Percentiles rank a stretch among this genome's conserved stretches.
Conservation (phyloP, 2,329 filamentous ascomycete species). For the Talaromyces islandicus region DNA sequence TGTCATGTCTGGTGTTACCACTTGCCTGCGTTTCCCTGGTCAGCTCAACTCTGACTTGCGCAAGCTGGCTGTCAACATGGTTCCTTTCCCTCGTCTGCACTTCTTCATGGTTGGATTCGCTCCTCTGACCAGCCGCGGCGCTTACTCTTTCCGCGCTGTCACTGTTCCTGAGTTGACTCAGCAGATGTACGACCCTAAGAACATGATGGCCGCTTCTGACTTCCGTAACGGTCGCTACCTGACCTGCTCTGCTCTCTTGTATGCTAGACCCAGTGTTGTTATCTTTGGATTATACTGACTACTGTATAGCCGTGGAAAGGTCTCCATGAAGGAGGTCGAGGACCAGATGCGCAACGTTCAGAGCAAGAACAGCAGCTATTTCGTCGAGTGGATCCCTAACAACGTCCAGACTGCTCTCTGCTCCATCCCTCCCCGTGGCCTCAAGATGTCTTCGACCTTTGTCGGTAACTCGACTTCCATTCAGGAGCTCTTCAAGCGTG, state of each 20-base stretch:
- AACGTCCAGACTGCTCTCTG: slow-evolving; percentile 99
- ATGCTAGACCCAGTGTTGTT: slow-evolving; percentile 30
- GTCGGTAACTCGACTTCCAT: slow-evolving; percentile 99
- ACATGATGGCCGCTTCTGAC: slow-evolving; percentile 99
- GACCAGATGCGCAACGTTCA: slow-evolving; percentile 99
- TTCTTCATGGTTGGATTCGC: slow-evolving; percentile 99
- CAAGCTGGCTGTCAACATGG: slow-evolving; percentile 99
- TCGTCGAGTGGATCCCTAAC: slow-evolving; percentile 99
- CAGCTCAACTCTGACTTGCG: slow-evolving; percentile 99
- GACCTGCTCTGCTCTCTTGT: slow-evolving; percentile 97
- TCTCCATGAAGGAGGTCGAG: slow-evolving; percentile 99
- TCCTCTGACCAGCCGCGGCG: slow-evolving; percentile 87
- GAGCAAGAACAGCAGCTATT: slow-evolving; percentile 99
- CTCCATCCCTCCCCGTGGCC: slow-evolving; percentile 93
- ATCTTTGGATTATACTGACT: slow-evolving; percentile 26
- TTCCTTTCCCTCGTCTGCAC: slow-evolving; percentile 99
- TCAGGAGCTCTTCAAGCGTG: slow-evolving; percentile 99
- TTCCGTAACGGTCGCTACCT: slow-evolving; percentile 99
- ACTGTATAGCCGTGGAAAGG: slow-evolving; percentile 75
- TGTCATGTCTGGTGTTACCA: slow-evolving; percentile 99
- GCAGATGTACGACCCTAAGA: slow-evolving; percentile 99
- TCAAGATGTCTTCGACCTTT: slow-evolving; percentile 99
- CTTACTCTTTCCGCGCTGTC: slow-evolving; percentile 94
- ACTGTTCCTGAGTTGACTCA: slow-evolving; percentile 97
- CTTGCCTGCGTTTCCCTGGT: slow-evolving; percentile 96